phyloP scores from a whole-genome alignment of 2,329 filamentous ascomycete species.

The Curvularia spicifera region DNA sequence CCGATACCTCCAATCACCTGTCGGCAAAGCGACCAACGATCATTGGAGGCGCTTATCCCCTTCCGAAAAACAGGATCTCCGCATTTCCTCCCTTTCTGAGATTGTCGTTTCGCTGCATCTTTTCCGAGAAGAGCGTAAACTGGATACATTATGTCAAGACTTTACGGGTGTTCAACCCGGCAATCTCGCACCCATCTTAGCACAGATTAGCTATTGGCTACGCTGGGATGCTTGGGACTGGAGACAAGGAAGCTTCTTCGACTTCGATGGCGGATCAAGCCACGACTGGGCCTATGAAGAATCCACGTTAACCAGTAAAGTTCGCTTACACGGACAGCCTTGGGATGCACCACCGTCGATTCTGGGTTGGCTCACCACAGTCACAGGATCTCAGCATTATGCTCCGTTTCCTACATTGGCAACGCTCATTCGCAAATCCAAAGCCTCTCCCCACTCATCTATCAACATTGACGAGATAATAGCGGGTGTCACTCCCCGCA shows the following conservation, averaged over 20 bases:
- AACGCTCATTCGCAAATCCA: conserved; percentile 46
- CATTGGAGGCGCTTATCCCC: conserved; percentile 63
- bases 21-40: conserved; percentile 52
- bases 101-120: conserved; percentile 80
- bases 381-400: conserved; percentile 39
- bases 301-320: conserved; percentile 44
- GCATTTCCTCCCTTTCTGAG: conserved; percentile 66
- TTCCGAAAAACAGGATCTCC: conserved; percentile 44
- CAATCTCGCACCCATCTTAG: conserved; percentile 73
- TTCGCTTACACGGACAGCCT: conserved; percentile 40
- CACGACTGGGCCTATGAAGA: conserved; percentile 64
- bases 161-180: conserved; percentile 53
- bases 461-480: conserved; percentile 47
- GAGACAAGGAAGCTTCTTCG: conserved; percentile 61
- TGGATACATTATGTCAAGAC: conserved; percentile 67
- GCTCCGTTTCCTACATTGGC: conserved; percentile 47
- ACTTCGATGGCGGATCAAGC: conserved; percentile 64
- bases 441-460: conserved; percentile 47
- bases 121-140: conserved; percentile 86
- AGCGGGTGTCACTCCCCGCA: conserved; percentile 56
- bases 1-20: conserved; percentile 43
- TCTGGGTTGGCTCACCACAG: conserved; percentile 57
- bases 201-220: conserved; percentile 83
- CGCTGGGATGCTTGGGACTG: conserved; percentile 71
- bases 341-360: conserved; percentile 63